Percentiles rank a stretch among this genome's conserved stretches.
Evolutionary conservation across 164 flowering plant genomes (phyloP).

Genomic region (Vitis labrusca): DNA sequence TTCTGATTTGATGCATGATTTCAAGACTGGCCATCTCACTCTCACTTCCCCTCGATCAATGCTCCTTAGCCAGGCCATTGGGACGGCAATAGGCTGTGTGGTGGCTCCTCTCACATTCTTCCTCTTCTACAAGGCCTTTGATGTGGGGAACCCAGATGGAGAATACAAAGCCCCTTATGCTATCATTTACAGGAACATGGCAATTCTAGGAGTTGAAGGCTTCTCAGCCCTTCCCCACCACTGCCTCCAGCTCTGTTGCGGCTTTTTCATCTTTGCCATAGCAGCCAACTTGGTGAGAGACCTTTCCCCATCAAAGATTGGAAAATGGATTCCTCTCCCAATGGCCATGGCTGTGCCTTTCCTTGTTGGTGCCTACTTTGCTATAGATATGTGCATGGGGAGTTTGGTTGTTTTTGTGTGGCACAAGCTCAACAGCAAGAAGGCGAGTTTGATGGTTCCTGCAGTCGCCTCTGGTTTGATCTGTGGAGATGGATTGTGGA

Average conservation of each 20-base stretch:
- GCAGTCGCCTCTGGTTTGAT: constrained; percentile 75
- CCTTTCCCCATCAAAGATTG: constrained; percentile 40
- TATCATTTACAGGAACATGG: constrained; percentile 88
- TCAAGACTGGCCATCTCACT: constrained; percentile 87
- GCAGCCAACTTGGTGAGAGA: constrained; percentile 64
- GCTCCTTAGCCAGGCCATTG: constrained; percentile 79
- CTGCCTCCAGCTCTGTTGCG: constrained; percentile 81
- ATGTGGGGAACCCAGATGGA: constrained; percentile 77
- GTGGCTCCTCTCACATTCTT: constrained; percentile 84
- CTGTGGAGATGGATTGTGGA: constrained; percentile 74
- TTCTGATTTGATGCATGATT: constrained; percentile 89
- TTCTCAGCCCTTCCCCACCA: constrained; percentile 84
- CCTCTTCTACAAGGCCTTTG: constrained; percentile 91
- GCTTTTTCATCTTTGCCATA: constrained; percentile 72
- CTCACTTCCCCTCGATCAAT: constrained; percentile 85
- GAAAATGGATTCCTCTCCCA: constrained; percentile 77
- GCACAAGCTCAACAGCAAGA: constrained; percentile 53
- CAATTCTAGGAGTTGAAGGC: constrained; percentile 83
- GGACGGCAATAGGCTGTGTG: constrained; percentile 89
- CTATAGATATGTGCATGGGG: constrained; percentile 92
- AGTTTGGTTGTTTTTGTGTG: constrained; percentile 74
- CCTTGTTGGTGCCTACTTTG: constrained; percentile 82
- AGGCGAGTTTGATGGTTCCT: constrained; percentile 65
- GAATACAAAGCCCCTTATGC: constrained; percentile 92
- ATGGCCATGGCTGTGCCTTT: constrained; percentile 99